A percentile compares a stretch with the other conserved stretches of the same genome.
phyloP scores from a whole-genome alignment of 441 rosid genomes.

The Brassica hybrid region DNA sequence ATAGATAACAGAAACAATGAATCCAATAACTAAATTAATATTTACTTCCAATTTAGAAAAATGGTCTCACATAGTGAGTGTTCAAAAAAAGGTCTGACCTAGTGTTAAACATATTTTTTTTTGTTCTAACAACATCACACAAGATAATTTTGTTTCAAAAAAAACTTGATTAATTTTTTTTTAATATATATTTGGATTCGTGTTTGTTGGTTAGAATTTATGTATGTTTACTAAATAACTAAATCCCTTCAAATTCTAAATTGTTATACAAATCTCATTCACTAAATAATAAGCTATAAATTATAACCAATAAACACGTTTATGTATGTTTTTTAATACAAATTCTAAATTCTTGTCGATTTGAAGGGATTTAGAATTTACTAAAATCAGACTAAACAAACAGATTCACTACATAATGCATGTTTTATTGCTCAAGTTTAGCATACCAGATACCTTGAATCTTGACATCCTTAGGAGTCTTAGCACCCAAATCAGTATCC shows the following conservation, averaged over 20 bases:
- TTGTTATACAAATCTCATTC: too few relatives aligned
- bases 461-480: slow-evolving; percentile 78
- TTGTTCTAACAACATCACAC: not conserved
- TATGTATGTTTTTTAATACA: too few relatives aligned
- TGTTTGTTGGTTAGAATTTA: not conserved
- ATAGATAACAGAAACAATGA: not conserved
- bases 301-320: too few relatives aligned
- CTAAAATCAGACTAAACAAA: not conserved
- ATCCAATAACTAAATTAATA: slow-evolving; percentile 1
- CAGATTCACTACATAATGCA: not conserved
- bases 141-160: not conserved
- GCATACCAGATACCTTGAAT: slow-evolving; percentile 88
- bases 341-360: too few relatives aligned
- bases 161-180: not conserved
- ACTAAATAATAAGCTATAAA: too few relatives aligned
- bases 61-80: not conserved
- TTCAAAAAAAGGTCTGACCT: too few relatives aligned
- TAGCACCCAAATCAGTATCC: slow-evolving; percentile 88
- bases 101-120: not conserved
- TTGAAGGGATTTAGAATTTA: too few relatives aligned
- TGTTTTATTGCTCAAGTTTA: slow-evolving; percentile 65
- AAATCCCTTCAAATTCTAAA: too few relatives aligned
- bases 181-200: not conserved
- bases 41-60: not conserved
- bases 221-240: not conserved